Percentiles rank a stretch among this genome's conserved stretches.
Conservation (phyloP, 129 eudicot genomes). For the Rutidosis leptorrhynchoides region DNA sequence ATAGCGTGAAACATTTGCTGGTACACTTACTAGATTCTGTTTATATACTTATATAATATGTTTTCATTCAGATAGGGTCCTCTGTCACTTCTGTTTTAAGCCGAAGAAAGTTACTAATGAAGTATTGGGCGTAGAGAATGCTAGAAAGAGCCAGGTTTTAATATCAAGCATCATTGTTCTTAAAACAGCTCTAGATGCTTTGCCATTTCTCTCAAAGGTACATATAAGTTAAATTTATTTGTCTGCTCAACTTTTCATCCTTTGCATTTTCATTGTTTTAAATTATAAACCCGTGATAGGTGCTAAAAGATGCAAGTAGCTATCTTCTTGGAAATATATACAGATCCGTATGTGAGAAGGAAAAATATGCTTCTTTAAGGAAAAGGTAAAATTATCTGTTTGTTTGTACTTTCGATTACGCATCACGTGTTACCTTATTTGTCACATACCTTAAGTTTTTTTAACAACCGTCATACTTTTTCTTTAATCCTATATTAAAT, state of each 20-base stretch:
- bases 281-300: constrained; percentile 41
- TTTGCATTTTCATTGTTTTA: constrained; percentile 10
- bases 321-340: constrained; percentile 82
- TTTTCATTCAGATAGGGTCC: constrained; percentile 72
- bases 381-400: constrained; percentile 52
- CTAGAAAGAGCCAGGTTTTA: constrained; percentile 76
- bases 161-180: constrained; percentile 92
- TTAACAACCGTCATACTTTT: neutral
- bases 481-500: constrained; percentile 15
- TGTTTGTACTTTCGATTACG: neutral
- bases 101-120: constrained; percentile 79
- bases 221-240: constrained; percentile 3
- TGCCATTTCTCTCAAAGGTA: constrained; percentile 95
- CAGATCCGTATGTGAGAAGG: constrained; percentile 76
- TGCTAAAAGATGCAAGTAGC: constrained; percentile 84
- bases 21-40: neutral
- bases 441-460: neutral
- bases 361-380: constrained; percentile 70
- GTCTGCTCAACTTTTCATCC: neutral
- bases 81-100: constrained; percentile 98
- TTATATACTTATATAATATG: constrained; percentile 20
- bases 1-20: constrained; percentile 2
- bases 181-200: constrained; percentile 90
- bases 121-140: constrained; percentile 60
- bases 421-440: neutral